Percentiles rank a stretch among this genome's conserved stretches.
phyloP scores from a whole-genome alignment of 805 yeast species.

The Hanseniaspora hatyaiensis region DNA sequence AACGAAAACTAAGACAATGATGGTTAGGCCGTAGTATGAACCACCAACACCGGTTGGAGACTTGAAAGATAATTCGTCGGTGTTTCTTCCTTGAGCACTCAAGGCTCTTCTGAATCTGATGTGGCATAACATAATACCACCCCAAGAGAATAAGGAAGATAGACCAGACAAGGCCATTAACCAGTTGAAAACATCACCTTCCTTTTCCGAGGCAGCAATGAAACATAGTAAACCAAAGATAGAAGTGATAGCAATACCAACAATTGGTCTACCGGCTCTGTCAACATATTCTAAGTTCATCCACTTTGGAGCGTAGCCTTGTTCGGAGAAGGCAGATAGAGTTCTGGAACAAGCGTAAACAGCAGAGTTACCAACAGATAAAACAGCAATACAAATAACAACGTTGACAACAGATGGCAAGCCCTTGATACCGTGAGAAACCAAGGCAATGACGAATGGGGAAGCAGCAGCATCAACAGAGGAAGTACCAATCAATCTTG shows the following conservation, averaged over 20 bases:
- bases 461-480: conserved; percentile 57
- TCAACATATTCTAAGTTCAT: conserved; percentile 50
- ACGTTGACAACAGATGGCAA: conserved; percentile 57
- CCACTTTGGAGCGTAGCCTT: conserved; percentile 46
- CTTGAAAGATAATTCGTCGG: conserved; percentile 54
- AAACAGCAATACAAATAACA: conserved; percentile 52
- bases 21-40: conserved; percentile 46
- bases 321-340: conserved; percentile 49
- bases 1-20: conserved; percentile 49
- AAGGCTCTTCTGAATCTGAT: conserved; percentile 56
- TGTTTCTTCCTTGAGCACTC: conserved; percentile 49
- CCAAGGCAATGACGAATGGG: conserved; percentile 66
- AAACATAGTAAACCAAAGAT: conserved; percentile 48
- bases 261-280: conserved; percentile 55
- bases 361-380: conserved; percentile 63
- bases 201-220: conserved; percentile 42
- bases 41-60: conserved; percentile 63
- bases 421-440: conserved; percentile 50
- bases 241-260: conserved; percentile 41
- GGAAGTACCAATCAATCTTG: conserved; percentile 37
- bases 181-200: conserved; percentile 53
- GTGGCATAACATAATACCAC: conserved; percentile 47
- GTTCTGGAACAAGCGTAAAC: conserved; percentile 62
- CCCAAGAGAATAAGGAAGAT: conserved; percentile 55
- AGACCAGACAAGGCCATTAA: conserved; percentile 50